These are phyloP conservation scores for Candida anglica DNA, from an alignment of 805 yeast species.

Conservation along the genomic window DNA sequence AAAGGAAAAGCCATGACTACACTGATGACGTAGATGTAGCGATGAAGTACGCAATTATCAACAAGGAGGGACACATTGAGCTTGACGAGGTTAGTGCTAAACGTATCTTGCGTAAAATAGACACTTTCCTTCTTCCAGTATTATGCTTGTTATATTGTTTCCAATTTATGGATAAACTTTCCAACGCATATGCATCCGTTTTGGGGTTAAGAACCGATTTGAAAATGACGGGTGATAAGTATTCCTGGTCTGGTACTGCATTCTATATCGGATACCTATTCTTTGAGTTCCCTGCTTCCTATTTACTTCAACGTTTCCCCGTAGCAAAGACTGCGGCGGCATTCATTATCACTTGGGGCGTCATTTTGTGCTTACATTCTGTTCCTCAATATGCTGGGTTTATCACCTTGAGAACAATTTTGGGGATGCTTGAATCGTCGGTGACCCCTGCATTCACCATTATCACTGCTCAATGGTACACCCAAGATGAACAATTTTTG, in stretches of 20 bases:
- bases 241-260: slow-evolving; percentile 36
- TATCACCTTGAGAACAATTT: slow-evolving; percentile 33
- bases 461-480: slow-evolving; percentile 32
- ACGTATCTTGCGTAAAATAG: slow-evolving; percentile 17
- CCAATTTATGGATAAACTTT: slow-evolving; percentile 35
- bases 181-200: slow-evolving; percentile 36
- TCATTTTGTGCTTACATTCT: slow-evolving; percentile 50
- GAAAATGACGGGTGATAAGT: slow-evolving; percentile 30
- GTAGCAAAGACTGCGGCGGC: slow-evolving; percentile 47
- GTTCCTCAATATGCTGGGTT: slow-evolving; percentile 43
- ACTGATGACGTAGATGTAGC: slow-evolving; percentile 30
- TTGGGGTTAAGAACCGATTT: slow-evolving; percentile 35
- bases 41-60: slow-evolving; percentile 25
- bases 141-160: slow-evolving; percentile 20
- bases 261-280: slow-evolving; percentile 56
- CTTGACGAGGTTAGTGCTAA: slow-evolving; percentile 8
- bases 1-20: background rate
- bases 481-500: slow-evolving; percentile 29
- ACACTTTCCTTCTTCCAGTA: slow-evolving; percentile 20
- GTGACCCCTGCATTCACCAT: slow-evolving; percentile 41
- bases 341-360: slow-evolving; percentile 59
- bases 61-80: slow-evolving; percentile 4
- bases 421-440: slow-evolving; percentile 36
- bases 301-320: slow-evolving; percentile 51
- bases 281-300: slow-evolving; percentile 48